These are phyloP conservation scores for Pseudogymnoascus sp. DNA, from an alignment of 2,329 filamentous ascomycete genomes.

Conservation along the genomic window DNA sequence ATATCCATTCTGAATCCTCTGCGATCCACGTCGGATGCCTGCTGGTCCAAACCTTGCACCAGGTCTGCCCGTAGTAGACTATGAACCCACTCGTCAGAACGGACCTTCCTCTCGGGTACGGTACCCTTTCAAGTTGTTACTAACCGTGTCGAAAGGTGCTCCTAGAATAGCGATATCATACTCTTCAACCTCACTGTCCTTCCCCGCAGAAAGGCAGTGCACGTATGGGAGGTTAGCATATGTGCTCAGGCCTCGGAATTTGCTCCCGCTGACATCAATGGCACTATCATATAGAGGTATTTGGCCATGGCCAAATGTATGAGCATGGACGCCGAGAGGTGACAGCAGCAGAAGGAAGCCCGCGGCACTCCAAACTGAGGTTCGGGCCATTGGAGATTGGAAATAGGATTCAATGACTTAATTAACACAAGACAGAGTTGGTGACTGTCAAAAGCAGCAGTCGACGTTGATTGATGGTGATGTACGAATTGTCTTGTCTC, in stretches of 20 bases:
- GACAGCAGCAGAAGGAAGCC: background rate
- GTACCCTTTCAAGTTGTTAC: background rate
- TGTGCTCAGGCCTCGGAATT: constrained; percentile 14
- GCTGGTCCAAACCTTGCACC: constrained; percentile 32
- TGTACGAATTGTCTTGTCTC: background rate
- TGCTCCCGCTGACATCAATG: background rate
- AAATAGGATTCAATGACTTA: background rate
- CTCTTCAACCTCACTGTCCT: background rate
- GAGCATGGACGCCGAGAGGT: background rate
- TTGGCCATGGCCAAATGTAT: background rate
- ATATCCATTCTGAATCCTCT: constrained; percentile 21
- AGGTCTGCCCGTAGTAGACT: constrained; percentile 24
- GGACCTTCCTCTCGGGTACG: background rate
- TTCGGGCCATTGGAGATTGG: background rate
- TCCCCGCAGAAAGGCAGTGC: constrained; percentile 7
- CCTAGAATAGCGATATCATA: constrained; percentile 37
- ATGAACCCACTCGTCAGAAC: background rate
- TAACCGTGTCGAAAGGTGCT: constrained; percentile 43
- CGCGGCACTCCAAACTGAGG: background rate
- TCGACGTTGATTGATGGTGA: background rate
- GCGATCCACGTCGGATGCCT: constrained; percentile 29
- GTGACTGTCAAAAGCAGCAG: background rate
- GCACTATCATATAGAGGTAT: background rate
- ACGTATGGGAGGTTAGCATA: constrained; percentile 16
- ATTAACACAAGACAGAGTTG: background rate